phyloP scores from a whole-genome alignment of 495 filamentous ascomycete genomes.

The Chaetomidium leptoderma region DNA sequence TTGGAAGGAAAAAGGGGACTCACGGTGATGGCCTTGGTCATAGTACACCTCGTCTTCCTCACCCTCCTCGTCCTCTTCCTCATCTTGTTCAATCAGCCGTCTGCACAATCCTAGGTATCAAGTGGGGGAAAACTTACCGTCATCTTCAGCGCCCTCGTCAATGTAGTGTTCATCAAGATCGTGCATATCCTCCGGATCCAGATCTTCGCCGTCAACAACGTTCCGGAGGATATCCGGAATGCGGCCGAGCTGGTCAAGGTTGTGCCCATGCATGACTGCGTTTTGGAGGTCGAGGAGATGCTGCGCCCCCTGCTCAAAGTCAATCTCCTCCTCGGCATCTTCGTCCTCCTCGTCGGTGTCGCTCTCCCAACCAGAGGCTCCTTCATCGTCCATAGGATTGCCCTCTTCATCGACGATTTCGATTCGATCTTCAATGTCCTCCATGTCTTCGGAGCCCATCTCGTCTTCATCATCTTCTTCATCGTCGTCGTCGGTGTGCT shows the following conservation, averaged over 20 bases:
- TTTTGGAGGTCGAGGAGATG: conserved; percentile 43
- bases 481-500: conserved; percentile 49
- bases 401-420: conserved; percentile 57
- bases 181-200: conserved; percentile 46
- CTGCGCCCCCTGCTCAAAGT: conserved; percentile 44
- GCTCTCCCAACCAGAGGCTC: conserved; percentile 49
- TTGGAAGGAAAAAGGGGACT: conserved; percentile 31
- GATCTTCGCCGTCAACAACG: conserved; percentile 61
- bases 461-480: conserved; percentile 53
- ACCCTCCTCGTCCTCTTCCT: conserved; percentile 69
- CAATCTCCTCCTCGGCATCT: conserved; percentile 52
- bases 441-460: conserved; percentile 46
- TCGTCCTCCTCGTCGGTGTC: conserved; percentile 55
- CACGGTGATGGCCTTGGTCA: conserved; percentile 66
- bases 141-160: conserved; percentile 61
- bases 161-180: conserved; percentile 57
- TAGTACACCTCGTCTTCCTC: conserved; percentile 63
- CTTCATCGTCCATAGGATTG: conserved; percentile 50
- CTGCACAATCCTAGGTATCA: conserved; percentile 22
- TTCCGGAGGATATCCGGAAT: conserved; percentile 56
- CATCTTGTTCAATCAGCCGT: conserved; percentile 47
- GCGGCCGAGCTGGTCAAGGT: conserved; percentile 44
- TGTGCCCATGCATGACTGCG: conserved; percentile 35
- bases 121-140: conserved; percentile 40
- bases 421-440: conserved; percentile 49